A percentile compares a stretch with the other conserved stretches of the same genome.
Conservation (phyloP, 371 early-diverging fungal species). For the Mortierella sp. region DNA sequence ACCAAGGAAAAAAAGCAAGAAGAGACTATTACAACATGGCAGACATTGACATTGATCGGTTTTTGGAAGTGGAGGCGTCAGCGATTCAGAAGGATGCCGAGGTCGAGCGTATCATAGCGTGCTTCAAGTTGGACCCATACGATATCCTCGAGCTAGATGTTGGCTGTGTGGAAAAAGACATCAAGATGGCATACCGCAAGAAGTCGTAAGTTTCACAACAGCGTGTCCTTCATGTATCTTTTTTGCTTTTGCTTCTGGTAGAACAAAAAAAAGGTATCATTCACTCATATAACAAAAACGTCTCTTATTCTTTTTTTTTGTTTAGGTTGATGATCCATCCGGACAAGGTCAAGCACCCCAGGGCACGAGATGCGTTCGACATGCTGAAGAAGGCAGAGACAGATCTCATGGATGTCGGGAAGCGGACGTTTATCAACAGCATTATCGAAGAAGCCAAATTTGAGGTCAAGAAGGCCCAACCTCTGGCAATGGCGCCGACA, state of each 20-base stretch:
- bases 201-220: conserved; percentile 66
- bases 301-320: neutral
- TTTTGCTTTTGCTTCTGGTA: neutral
- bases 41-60: conserved; percentile 77
- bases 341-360: conserved; percentile 85
- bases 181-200: conserved; percentile 84
- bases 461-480: conserved; percentile 65
- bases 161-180: conserved; percentile 66
- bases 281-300: neutral
- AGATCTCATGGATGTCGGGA: conserved; percentile 77
- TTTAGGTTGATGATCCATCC: conserved; percentile 86
- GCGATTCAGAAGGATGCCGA: conserved; percentile 77
- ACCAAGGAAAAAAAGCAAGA: neutral
- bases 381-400: conserved; percentile 88
- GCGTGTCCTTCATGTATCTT: neutral
- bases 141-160: conserved; percentile 82
- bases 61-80: conserved; percentile 71
- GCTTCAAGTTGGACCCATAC: conserved; percentile 86
- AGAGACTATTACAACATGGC: conserved; percentile 23
- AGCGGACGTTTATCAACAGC: conserved; percentile 66
- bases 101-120: conserved; percentile 86
- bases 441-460: conserved; percentile 78
- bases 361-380: conserved; percentile 88
- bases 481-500: conserved; percentile 42
- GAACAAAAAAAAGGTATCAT: too few relatives aligned